Conservation (phyloP, 768 basidiomycete species). For the Cystobasidium tubakii region DNA sequence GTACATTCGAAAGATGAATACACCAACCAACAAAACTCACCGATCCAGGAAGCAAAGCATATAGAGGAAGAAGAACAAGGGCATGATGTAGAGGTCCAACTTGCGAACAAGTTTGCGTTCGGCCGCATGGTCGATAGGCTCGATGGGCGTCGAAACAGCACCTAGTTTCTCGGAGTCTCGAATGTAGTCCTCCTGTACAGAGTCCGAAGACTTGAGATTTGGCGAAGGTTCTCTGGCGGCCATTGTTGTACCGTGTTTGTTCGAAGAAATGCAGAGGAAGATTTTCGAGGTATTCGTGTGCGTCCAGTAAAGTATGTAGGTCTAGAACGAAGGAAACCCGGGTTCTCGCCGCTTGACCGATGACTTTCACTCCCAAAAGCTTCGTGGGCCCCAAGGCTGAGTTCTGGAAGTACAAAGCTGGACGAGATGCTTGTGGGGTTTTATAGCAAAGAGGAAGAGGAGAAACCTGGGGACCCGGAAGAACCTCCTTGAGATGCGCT, state of each 20-base stretch:
- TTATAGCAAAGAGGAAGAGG: not conserved
- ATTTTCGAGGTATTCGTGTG: no score
- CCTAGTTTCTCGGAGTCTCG: not conserved
- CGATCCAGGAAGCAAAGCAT: constrained; percentile 34
- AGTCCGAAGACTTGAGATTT: not conserved
- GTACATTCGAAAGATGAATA: not conserved
- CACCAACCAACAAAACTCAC: not conserved
- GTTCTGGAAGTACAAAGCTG: no score
- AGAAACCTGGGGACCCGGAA: not conserved
- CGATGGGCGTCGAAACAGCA: not conserved
- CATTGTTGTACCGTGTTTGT: not conserved
- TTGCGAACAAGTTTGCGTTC: constrained; percentile 35
- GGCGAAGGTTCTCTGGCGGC: not conserved
- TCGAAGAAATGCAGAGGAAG: not conserved
- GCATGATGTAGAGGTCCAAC: constrained; percentile 25
- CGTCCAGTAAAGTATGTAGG: no score
- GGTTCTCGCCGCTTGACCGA: no score
- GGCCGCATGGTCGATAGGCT: constrained; percentile 8
- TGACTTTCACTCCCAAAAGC: no score
- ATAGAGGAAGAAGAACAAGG: constrained; percentile 33
- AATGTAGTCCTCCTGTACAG: not conserved
- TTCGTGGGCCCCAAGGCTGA: no score
- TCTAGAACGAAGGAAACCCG: no score
- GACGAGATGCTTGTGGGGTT: not conserved
- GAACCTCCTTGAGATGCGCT: not conserved